A percentile compares a stretch with the other conserved stretches of the same genome.
These are phyloP conservation scores for Talaromyces sp. DNA, from an alignment of 2,329 filamentous ascomycete species.

Conservation along the genomic window DNA sequence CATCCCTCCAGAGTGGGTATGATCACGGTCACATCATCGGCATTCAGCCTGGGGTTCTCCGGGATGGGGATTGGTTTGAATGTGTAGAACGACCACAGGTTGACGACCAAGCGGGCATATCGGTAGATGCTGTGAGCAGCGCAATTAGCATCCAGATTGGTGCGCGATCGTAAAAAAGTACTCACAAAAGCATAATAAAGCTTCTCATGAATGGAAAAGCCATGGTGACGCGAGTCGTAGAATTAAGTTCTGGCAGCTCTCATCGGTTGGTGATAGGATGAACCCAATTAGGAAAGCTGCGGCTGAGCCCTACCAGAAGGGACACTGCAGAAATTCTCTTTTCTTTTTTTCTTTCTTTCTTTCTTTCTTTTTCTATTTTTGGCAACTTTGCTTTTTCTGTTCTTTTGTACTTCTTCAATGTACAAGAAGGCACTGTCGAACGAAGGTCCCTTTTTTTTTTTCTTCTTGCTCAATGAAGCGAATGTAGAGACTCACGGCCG, in stretches of 20 bases:
- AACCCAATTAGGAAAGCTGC: background rate
- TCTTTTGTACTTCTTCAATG: background rate
- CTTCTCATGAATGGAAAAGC: slow-evolving; percentile 34
- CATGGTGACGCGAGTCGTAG: slow-evolving; percentile 18
- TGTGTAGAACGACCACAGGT: slow-evolving; percentile 77
- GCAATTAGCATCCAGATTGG: background rate
- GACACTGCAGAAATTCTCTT: background rate
- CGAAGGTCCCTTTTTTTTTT: background rate
- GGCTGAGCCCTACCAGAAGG: background rate
- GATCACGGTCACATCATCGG: slow-evolving; percentile 85
- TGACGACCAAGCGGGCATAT: slow-evolving; percentile 78
- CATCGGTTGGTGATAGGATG: background rate
- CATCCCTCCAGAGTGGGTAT: slow-evolving; percentile 87
- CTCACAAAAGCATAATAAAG: slow-evolving; percentile 39
- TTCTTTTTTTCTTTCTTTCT: background rate
- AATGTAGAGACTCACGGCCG: background rate
- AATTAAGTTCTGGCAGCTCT: background rate
- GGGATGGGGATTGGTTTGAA: slow-evolving; percentile 83
- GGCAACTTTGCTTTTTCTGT: no score
- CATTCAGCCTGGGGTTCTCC: slow-evolving; percentile 70
- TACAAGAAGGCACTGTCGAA: background rate
- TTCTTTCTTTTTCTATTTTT: no score
- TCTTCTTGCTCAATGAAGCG: background rate
- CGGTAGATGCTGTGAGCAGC: slow-evolving; percentile 65
- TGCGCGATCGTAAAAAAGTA: slow-evolving; percentile 5